Evolutionary conservation across 2,329 filamentous ascomycete species (phyloP), one percentile per base, ranked within the genome.

Genomic region (Furcasterigmium furcatum): DNA sequence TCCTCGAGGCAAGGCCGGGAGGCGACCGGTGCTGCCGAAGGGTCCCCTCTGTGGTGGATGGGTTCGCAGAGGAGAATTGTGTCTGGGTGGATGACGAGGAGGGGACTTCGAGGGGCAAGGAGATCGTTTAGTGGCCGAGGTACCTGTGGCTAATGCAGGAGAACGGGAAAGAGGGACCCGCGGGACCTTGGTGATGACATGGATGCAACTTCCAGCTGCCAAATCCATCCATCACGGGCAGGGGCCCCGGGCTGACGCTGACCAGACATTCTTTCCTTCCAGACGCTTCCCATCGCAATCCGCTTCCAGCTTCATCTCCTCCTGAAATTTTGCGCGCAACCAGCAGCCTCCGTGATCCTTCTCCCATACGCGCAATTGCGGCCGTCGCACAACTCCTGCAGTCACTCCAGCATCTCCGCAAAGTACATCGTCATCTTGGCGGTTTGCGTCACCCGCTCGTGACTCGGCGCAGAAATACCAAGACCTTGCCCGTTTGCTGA

Each of bases 111-210:
- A 27, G 24, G n/a, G n/a, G n/a, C n/a, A n/a, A n/a, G n/a, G n/a
- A n/a, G 24, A 27, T 12, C 24, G 7, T 12, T 27, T 12, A 27
- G 24, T 27, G 24, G 24, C 24, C 24, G 12, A 27, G 7, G 29
- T 41, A 41, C 39, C 16, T 42, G 40, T 42, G 40, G 40, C 40
- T 42, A 42, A 42, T 42, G 40, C 29, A 34, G 40, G 40, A 36
- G 34, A 14, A 19, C n/a, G 13, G 27, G 24, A 25, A 42, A 24
- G 30, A 20, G 30, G 14, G 10, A 41, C 39, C n/a, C n/a, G n/a
- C n/a, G n/a, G n/a, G n/a, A n/a, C n/a, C n/a, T n/a, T 19, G 39
- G 27, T 27, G 29, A 42, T 42, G 40, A 34, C 40, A 42, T 34
- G 40, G 27, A 42, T 42, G 29, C 40, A 25, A 34, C 19, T 27